Percentiles rank a stretch among this genome's conserved stretches.
Evolutionary conservation across 441 rosid genomes (phyloP).

Genomic region (Gossypium trilobum): DNA sequence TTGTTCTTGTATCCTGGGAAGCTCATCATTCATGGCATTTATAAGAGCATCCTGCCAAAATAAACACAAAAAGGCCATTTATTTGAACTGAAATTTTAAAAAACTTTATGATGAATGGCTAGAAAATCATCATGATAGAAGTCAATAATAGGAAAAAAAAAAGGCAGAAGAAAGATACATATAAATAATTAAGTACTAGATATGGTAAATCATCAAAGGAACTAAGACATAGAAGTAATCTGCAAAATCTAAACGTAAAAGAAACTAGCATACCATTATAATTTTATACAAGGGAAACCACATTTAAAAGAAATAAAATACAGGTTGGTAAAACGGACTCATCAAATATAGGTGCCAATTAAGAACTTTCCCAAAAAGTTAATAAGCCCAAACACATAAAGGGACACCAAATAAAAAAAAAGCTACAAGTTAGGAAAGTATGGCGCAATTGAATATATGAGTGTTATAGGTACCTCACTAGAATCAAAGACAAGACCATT

Average conservation of each 20-base stretch:
- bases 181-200: neutral
- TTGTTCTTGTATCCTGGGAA: constrained; percentile 91
- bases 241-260: neutral
- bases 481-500: constrained; percentile 92
- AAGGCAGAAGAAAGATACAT: neutral
- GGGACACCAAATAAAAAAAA: constrained; percentile 7
- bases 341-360: neutral
- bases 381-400: neutral
- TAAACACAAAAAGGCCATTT: constrained; percentile 18
- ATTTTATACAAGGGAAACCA: constrained; percentile 1
- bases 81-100: neutral
- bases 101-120: constrained; percentile 8
- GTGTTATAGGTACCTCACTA: constrained; percentile 54
- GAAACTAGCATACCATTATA: neutral
- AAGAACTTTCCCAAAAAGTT: neutral
- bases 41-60: constrained; percentile 69
- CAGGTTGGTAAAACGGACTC: neutral
- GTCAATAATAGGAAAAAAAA: constrained; percentile 11
- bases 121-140: neutral
- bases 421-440: constrained; percentile 1
- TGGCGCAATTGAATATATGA: constrained; percentile 9
- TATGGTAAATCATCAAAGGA: neutral
- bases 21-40: constrained; percentile 94
- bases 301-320: neutral
- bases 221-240: neutral